Conservation (phyloP, 2,329 filamentous ascomycete genomes). For the Hymenoscyphus fructigenus region DNA sequence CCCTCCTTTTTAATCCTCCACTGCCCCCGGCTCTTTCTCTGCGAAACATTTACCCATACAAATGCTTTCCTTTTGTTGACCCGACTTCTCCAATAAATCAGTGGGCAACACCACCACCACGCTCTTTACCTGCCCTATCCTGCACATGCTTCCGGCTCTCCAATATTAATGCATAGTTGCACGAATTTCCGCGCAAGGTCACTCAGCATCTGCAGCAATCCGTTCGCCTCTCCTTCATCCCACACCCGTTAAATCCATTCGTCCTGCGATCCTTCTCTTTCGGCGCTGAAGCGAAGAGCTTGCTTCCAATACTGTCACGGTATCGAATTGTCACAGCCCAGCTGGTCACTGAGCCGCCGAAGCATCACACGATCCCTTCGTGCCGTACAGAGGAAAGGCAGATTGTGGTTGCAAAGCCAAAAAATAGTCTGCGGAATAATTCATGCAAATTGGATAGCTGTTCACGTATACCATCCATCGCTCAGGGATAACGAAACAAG, state of each 20-base stretch:
- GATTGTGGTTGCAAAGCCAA: background rate
- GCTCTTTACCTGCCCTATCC: slow-evolving; percentile 8
- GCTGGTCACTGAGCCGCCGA: slow-evolving; percentile 7
- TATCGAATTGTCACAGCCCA: slow-evolving; percentile 8
- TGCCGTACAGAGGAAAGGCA: background rate
- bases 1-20: background rate
- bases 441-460: slow-evolving; percentile 4
- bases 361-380: background rate
- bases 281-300: slow-evolving; percentile 9
- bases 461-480: slow-evolving; percentile 5
- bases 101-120: slow-evolving; percentile 5
- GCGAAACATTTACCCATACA: background rate
- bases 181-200: slow-evolving; percentile 20
- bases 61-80: background rate
- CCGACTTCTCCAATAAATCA: background rate
- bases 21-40: background rate
- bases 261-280: slow-evolving; percentile 11
- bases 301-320: slow-evolving; percentile 12
- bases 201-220: slow-evolving; percentile 25
- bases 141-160: slow-evolving; percentile 1
- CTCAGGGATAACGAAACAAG: slow-evolving; percentile 20
- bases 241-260: slow-evolving; percentile 14
- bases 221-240: slow-evolving; percentile 20
- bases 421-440: slow-evolving; percentile 8
- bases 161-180: slow-evolving; percentile 22